These are phyloP conservation scores for Daedaleopsis sinensis DNA, from an alignment of 768 basidiomycete genomes.

Conservation along the genomic window DNA sequence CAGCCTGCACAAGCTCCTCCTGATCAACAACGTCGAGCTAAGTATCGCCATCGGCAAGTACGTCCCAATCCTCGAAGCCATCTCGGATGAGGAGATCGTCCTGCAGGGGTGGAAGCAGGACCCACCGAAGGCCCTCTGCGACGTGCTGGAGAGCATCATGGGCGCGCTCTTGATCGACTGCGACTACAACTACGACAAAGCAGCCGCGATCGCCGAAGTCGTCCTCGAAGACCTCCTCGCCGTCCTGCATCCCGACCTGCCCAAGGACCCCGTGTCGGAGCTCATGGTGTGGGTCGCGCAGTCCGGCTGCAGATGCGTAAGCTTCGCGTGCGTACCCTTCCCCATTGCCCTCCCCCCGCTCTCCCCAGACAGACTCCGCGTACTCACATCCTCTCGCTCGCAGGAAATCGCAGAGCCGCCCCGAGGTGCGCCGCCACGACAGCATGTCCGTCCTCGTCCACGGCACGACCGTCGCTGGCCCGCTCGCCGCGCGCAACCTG, in stretches of 20 bases:
- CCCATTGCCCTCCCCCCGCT: slow-evolving; percentile 25
- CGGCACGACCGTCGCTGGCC: slow-evolving; percentile 55
- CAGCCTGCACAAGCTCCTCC: slow-evolving; percentile 66
- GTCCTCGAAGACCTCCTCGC: slow-evolving; percentile 71
- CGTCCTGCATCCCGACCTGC: slow-evolving; percentile 58
- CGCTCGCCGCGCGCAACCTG: slow-evolving; percentile 58
- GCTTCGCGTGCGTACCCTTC: slow-evolving; percentile 45
- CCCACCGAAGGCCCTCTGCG: slow-evolving; percentile 84
- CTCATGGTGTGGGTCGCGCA: slow-evolving; percentile 68
- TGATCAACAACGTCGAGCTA: slow-evolving; percentile 71
- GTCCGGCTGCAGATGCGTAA: slow-evolving; percentile 56
- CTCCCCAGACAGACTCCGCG: no score
- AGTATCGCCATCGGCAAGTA: slow-evolving; percentile 64
- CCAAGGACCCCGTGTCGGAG: slow-evolving; percentile 73
- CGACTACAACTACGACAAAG: slow-evolving; percentile 71
- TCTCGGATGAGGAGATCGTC: slow-evolving; percentile 64
- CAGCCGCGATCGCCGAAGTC: slow-evolving; percentile 58
- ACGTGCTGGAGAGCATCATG: slow-evolving; percentile 82
- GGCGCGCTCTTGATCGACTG: slow-evolving; percentile 86
- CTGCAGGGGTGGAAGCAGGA: slow-evolving; percentile 77
- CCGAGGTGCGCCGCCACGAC: slow-evolving; percentile 47
- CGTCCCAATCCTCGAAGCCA: slow-evolving; percentile 57
- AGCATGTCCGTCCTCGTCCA: slow-evolving; percentile 65
- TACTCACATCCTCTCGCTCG: slow-evolving; percentile 19
- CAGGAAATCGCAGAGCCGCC: slow-evolving; percentile 49